Percentiles rank a stretch among this genome's conserved stretches.
Evolutionary conservation across 2,329 filamentous ascomycete species (phyloP).

Genomic region (Epichloe glyceriae): DNA sequence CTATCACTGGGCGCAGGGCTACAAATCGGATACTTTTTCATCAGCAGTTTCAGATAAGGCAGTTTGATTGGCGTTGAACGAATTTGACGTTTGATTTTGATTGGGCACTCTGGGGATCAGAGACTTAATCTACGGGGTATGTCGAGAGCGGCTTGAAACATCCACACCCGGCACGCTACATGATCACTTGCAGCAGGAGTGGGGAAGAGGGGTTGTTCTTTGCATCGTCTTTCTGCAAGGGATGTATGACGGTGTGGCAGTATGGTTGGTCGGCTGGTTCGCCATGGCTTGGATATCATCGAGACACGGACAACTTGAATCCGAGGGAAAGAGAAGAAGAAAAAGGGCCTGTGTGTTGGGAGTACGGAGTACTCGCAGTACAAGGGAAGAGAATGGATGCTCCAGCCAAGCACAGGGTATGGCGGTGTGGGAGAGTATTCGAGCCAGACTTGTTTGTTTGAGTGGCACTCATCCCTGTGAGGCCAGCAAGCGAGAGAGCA

Average conservation of each 20-base stretch:
- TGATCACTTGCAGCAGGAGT: conserved; percentile 4
- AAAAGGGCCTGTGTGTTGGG: not conserved
- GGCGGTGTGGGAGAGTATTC: not conserved
- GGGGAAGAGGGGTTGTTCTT: conserved; percentile 2
- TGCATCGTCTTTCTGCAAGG: conserved; percentile 1
- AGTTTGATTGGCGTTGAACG: not conserved
- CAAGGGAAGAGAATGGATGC: not conserved
- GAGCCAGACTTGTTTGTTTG: not conserved
- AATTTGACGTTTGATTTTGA: not conserved
- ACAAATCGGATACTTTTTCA: not conserved
- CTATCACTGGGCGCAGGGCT: not conserved
- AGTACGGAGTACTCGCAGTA: not conserved
- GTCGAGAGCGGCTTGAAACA: conserved; percentile 1
- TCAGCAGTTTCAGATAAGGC: not conserved
- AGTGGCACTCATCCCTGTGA: not conserved
- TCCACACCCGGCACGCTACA: not conserved
- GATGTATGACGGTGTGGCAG: not conserved
- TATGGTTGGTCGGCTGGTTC: not conserved
- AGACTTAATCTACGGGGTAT: not conserved
- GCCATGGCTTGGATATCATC: not conserved
- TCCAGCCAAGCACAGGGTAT: not conserved
- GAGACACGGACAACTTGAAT: not conserved
- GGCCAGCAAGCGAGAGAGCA: not conserved
- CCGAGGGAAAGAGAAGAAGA: not conserved
- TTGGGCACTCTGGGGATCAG: not conserved